A percentile compares a stretch with the other conserved stretches of the same genome.
phyloP scores from a whole-genome alignment of 2,329 filamentous ascomycete species.

The Blastomyces parvus region DNA sequence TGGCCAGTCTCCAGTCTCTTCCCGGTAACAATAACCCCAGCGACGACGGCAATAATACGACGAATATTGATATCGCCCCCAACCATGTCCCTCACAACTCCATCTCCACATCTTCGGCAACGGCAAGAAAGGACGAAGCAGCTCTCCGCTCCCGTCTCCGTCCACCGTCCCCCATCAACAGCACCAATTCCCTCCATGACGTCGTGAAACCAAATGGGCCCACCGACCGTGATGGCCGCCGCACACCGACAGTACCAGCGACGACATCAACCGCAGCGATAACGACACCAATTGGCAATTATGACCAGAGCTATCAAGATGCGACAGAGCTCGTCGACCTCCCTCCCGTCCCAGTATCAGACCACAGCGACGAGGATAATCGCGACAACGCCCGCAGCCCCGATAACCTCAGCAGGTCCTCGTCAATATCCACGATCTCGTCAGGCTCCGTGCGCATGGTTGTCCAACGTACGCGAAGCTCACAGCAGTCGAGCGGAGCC shows the following conservation, averaged over 20 bases:
- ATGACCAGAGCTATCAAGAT: background rate
- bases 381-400: background rate
- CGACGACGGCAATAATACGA: background rate
- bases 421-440: constrained; percentile 14
- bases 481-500: constrained; percentile 7
- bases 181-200: background rate
- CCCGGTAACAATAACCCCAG: background rate
- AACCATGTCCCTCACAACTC: background rate
- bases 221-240: background rate
- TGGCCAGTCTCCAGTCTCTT: background rate
- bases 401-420: background rate
- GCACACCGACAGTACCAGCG: background rate
- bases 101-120: background rate
- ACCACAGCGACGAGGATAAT: background rate
- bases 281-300: background rate
- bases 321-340: constrained; percentile 6
- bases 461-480: constrained; percentile 12
- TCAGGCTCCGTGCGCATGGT: constrained; percentile 15
- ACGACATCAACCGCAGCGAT: background rate
- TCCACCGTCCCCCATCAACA: background rate
- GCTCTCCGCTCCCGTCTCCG: background rate
- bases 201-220: too few relatives aligned
- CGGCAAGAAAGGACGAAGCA: background rate
- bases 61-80: background rate
- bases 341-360: background rate